Conservation (phyloP, 164 flowering plant species). For the Tetrastigma voinierianum region DNA sequence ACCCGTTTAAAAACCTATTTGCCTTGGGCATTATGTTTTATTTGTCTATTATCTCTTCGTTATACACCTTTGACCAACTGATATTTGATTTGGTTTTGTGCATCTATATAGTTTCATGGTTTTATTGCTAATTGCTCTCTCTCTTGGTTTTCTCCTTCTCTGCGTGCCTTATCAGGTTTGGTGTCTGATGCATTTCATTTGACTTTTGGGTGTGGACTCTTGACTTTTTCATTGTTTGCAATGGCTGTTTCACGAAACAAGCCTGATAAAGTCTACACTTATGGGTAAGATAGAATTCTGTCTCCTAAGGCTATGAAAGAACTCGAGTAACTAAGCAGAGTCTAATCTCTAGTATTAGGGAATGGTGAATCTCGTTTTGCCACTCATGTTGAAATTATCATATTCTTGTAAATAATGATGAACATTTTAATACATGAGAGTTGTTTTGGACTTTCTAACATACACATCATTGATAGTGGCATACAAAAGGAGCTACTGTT, state of each 20-base stretch:
- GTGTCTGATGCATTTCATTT: conserved; percentile 99
- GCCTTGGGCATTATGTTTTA: too few species aligned
- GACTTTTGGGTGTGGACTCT: conserved; percentile 95
- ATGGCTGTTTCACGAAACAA: conserved; percentile 78
- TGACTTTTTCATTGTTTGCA: conserved; percentile 92
- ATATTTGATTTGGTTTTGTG: neutral
- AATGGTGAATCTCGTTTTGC: neutral
- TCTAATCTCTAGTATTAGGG: too few species aligned
- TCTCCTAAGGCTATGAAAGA: neutral
- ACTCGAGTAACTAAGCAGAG: too few species aligned
- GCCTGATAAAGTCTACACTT: conserved; percentile 68
- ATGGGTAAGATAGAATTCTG: conserved; percentile 56
- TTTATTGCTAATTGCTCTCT: neutral
- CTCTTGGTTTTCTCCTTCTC: neutral
- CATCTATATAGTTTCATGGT: neutral
- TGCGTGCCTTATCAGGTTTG: conserved; percentile 52
- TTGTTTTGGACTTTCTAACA: too few species aligned
- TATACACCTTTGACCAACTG: too few species aligned
- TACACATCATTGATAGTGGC: too few species aligned
- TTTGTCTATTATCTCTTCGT: too few species aligned
- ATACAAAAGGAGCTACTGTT: too few species aligned
- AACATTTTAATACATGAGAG: too few species aligned
- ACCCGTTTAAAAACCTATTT: too few species aligned
- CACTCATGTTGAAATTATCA: neutral
- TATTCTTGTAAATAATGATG: neutral